A percentile compares a stretch with the other conserved stretches of the same genome.
Conservation (phyloP, 495 filamentous ascomycete genomes). For the Aspergillus wentii region DNA sequence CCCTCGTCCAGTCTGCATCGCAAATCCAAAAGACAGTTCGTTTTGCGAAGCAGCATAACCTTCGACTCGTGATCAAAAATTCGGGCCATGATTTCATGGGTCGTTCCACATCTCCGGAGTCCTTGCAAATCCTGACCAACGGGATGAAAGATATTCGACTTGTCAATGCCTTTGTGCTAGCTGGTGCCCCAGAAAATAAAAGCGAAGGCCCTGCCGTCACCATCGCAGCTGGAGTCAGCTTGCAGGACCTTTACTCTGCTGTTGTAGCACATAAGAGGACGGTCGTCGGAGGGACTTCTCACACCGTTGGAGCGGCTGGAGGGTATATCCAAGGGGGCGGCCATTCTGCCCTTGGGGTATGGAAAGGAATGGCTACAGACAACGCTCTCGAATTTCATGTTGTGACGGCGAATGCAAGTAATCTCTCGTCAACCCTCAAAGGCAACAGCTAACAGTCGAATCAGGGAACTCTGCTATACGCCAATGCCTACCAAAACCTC, state of each 20-base stretch:
- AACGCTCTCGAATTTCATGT: slow-evolving; percentile 32
- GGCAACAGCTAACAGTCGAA: too few species aligned
- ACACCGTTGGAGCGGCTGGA: slow-evolving; percentile 30
- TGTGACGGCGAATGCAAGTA: slow-evolving; percentile 33
- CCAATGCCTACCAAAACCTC: slow-evolving; percentile 35
- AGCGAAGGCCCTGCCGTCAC: slow-evolving; percentile 42
- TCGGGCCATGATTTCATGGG: slow-evolving; percentile 51
- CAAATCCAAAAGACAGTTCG: slow-evolving; percentile 34
- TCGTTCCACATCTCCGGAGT: slow-evolving; percentile 45
- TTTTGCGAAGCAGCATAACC: slow-evolving; percentile 18
- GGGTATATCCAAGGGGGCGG: slow-evolving; percentile 56
- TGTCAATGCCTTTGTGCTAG: slow-evolving; percentile 22
- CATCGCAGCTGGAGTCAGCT: slow-evolving; percentile 49
- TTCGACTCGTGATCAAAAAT: slow-evolving; percentile 48
- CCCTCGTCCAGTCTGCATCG: slow-evolving; percentile 18
- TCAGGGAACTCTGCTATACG: slow-evolving; percentile 31
- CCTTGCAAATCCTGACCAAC: slow-evolving; percentile 51
- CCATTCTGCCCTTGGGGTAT: slow-evolving; percentile 39
- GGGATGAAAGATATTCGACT: slow-evolving; percentile 38
- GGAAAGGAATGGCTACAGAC: slow-evolving; percentile 33
- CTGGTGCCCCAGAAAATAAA: slow-evolving; percentile 6
- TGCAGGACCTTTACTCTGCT: slow-evolving; percentile 37
- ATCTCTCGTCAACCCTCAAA: neutral
- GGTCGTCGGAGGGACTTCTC: slow-evolving; percentile 11
- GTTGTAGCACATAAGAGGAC: slow-evolving; percentile 18